A percentile compares a stretch with the other conserved stretches of the same genome.
Evolutionary conservation across 768 basidiomycete genomes (phyloP).

Genomic region (Piloderma croceum): DNA sequence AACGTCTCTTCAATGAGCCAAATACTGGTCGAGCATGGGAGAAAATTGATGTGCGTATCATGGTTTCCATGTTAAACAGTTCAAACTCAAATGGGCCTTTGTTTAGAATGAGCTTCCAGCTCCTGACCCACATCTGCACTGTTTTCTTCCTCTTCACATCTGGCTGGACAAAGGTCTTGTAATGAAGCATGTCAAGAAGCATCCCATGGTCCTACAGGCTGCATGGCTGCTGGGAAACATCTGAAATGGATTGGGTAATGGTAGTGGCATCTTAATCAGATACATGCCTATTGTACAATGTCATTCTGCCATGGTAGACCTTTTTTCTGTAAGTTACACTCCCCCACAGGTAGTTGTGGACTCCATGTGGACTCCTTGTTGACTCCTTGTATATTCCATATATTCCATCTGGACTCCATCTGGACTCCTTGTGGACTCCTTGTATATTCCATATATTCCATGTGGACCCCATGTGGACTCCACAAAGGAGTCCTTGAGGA

Average conservation of each 20-base stretch:
- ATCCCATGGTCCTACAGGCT: conserved; percentile 23
- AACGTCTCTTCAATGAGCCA: conserved; percentile 22
- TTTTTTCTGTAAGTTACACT: too few relatives aligned
- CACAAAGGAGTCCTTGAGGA: too few relatives aligned
- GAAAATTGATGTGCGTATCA: conserved; percentile 19
- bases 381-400: too few relatives aligned
- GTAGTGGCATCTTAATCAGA: conserved; percentile 25
- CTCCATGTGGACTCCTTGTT: too few relatives aligned
- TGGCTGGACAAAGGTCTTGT: conserved; percentile 30
- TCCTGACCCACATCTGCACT: conserved; percentile 16
- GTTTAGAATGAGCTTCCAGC: conserved; percentile 17
- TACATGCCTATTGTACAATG: conserved; percentile 28
- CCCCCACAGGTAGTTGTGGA: too few relatives aligned
- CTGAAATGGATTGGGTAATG: conserved; percentile 29
- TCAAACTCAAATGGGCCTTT: background rate
- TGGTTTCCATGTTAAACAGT: background rate
- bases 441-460: too few relatives aligned
- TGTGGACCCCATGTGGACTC: too few relatives aligned
- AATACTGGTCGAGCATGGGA: conserved; percentile 27
- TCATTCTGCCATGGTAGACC: too few relatives aligned
- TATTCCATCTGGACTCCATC: too few relatives aligned
- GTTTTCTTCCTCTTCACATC: conserved; percentile 23
- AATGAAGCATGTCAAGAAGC: conserved; percentile 20
- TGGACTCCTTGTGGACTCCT: too few relatives aligned
- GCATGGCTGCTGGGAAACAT: conserved; percentile 22